Percentiles rank a stretch among this genome's conserved stretches.
Conservation (phyloP, 441 rosid genomes). For the Corymbia calophylla region DNA sequence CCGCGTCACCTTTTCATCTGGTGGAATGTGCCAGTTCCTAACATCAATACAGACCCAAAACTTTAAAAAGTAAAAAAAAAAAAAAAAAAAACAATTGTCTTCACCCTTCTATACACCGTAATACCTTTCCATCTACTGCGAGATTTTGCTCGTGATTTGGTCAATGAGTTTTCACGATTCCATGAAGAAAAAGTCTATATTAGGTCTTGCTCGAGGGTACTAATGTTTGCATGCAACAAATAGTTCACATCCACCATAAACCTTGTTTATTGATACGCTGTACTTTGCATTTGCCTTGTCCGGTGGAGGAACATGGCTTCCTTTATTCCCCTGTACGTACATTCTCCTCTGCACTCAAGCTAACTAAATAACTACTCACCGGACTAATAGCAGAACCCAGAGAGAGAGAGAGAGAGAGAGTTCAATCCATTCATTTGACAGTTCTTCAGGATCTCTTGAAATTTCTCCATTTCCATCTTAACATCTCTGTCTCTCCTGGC, state of each 20-base stretch:
- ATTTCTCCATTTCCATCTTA: not conserved
- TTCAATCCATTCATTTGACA: not conserved
- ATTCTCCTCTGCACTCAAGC: not conserved
- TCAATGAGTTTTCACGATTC: not conserved
- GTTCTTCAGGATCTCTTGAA: not conserved
- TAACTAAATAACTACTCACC: not conserved
- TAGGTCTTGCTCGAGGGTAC: not conserved
- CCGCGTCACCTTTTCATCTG: not conserved
- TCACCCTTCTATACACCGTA: not conserved
- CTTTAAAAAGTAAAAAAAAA: not conserved
- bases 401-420: not conserved
- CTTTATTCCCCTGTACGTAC: not conserved
- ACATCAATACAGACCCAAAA: not conserved
- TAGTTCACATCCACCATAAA: not conserved
- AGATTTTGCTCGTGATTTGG: not conserved
- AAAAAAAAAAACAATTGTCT: not conserved
- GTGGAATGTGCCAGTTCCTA: not conserved
- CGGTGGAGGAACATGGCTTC: not conserved
- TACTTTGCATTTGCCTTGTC: not conserved
- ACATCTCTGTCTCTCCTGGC: constrained; percentile 16
- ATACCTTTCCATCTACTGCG: not conserved
- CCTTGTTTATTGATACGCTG: not conserved
- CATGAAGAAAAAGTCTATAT: not conserved
- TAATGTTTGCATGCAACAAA: not conserved
- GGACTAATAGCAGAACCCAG: not conserved